Evolutionary conservation across 2,329 filamentous ascomycete genomes (phyloP), one percentile per base, ranked within the genome.

Genomic region (Emergomyces africanus): DNA sequence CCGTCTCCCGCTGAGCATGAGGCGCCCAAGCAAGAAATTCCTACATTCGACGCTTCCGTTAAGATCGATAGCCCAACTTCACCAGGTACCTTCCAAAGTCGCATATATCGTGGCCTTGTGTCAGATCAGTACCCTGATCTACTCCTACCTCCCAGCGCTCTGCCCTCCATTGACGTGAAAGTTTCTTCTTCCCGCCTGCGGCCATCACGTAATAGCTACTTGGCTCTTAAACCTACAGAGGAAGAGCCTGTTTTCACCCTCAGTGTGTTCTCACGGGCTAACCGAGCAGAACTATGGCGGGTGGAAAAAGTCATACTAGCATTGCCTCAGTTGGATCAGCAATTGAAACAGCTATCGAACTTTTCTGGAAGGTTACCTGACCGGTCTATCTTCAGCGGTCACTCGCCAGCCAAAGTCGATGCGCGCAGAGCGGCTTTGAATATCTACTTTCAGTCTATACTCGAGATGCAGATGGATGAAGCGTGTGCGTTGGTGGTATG

Each of bases 141-240:
- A 8, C 75, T 97, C 25, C 78, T 99, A 1, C 85, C 90, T 10
- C 92, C 94, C 0, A 95, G 95, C 70, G 90, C 91, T 5, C 78
- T 99, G 8, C 88, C 89, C 3, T 89, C 89, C 1, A 87, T 99
- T 59, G 83, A 88, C 63, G 85, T 96, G 54, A 89, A 83, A 70
- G 92, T 96, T 3, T 89, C 90, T 3, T 97, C 94, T 4, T 97
- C 94, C 25, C 85, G 94, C n/a, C 85, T 99, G 78, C 90, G 89
- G 69, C 94, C 92, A 15, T 96, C 92, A 0, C 81, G 92, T 63
- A 85, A 90, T 42, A 96, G 91, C 70, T 82, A 94, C 65, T 78
- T 96, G 67, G 88, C 85, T 1, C 78, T 90, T 12, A 92, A 84
- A 56, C 86, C 89, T 62, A 78, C 88, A 23, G 91, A 96, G 60